Evolutionary conservation across 2,329 filamentous ascomycete genomes (phyloP).

Genomic region (Hymenoscyphus linearis): DNA sequence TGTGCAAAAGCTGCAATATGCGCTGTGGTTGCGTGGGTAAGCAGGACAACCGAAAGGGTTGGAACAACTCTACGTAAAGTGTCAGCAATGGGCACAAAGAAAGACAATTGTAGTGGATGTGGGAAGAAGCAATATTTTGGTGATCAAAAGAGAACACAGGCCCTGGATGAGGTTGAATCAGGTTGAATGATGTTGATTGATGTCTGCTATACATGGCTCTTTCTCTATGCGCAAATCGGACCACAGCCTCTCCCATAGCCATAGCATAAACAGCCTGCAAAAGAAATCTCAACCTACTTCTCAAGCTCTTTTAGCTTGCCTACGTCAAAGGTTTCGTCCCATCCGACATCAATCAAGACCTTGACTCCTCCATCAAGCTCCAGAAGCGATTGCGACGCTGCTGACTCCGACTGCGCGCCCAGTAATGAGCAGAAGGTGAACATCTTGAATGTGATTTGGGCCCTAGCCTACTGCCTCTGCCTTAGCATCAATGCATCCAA

Average conservation of each 20-base stretch:
- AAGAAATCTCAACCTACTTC: conserved; percentile 53
- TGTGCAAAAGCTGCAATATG: conserved; percentile 93
- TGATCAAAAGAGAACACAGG: conserved; percentile 10
- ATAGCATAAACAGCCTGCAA: conserved; percentile 1
- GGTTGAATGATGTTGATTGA: conserved; percentile 24
- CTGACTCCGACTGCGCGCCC: conserved; percentile 81
- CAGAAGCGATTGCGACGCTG: conserved; percentile 88
- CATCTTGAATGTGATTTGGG: conserved; percentile 49
- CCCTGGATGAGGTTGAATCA: not conserved
- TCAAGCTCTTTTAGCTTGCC: conserved; percentile 81
- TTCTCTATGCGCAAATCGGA: conserved; percentile 3
- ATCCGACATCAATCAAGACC: conserved; percentile 88
- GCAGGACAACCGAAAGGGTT: conserved; percentile 84
- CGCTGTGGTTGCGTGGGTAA: conserved; percentile 87
- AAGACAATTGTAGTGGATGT: not conserved
- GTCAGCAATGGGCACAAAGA: not conserved
- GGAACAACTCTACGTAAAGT: conserved; percentile 66
- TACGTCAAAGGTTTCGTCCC: conserved; percentile 87
- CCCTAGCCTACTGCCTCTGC: not conserved
- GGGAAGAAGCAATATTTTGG: not conserved
- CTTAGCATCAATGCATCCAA: conserved; percentile 9
- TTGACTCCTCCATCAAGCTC: conserved; percentile 97
- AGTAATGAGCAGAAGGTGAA: conserved; percentile 93
- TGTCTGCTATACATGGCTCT: conserved; percentile 25
- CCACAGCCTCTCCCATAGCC: conserved; percentile 4